Evolutionary conservation across 495 filamentous ascomycete genomes (phyloP).

Genomic region (Amorphotheca resinae): DNA sequence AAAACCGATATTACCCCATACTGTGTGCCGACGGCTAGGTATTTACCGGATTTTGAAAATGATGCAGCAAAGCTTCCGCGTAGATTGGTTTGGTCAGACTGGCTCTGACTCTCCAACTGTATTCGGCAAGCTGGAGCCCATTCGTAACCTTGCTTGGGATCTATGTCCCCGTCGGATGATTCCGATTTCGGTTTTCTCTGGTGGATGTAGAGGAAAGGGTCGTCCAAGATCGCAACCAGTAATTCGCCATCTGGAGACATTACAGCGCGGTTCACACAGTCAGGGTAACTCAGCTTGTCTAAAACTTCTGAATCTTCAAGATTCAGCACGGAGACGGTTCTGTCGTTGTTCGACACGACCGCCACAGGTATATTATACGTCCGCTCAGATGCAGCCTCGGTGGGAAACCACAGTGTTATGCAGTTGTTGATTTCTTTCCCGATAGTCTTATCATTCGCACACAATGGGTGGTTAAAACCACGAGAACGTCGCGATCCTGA

Average conservation of each 20-base stretch:
- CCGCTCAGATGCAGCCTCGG: conserved; percentile 12
- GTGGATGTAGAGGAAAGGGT: conserved; percentile 73
- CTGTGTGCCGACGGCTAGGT: conserved; percentile 44
- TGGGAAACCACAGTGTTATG: conserved; percentile 41
- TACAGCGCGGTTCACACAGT: conserved; percentile 81
- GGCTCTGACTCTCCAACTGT: conserved; percentile 36
- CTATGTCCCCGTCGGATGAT: neutral
- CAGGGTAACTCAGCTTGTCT: conserved; percentile 56
- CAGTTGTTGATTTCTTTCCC: conserved; percentile 42
- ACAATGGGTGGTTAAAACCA: conserved; percentile 2
- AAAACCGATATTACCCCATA: conserved; percentile 44
- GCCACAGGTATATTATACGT: conserved; percentile 34
- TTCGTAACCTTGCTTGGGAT: conserved; percentile 14
- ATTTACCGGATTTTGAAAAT: conserved; percentile 38
- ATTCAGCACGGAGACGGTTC: conserved; percentile 67
- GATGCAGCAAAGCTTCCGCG: conserved; percentile 44
- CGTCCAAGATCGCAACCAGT: conserved; percentile 76
- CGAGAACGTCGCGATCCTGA: conserved; percentile 8
- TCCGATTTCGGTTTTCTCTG: conserved; percentile 26
- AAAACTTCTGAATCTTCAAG: conserved; percentile 39
- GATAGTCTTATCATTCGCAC: conserved; percentile 6
- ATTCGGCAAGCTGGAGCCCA: conserved; percentile 32
- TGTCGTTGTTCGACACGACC: conserved; percentile 69
- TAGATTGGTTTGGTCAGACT: conserved; percentile 31
- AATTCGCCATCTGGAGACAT: conserved; percentile 79